Conservation (phyloP, 495 filamentous ascomycete species). For the Penicillium bovifimosum region DNA sequence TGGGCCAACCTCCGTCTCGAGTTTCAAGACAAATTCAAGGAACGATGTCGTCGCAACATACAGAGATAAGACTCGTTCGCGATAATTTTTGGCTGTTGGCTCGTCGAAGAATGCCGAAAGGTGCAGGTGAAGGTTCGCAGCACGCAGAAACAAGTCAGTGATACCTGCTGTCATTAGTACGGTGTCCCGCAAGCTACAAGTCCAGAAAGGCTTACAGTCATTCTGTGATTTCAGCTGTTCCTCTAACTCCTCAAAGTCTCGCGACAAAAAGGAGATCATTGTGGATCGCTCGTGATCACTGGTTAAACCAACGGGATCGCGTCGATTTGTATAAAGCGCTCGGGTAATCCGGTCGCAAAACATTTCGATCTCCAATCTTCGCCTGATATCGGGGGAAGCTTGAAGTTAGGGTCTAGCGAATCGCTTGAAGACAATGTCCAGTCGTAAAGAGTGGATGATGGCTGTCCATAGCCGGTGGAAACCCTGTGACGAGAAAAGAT, state of each 20-base stretch:
- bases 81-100: constrained; percentile 64
- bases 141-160: constrained; percentile 67
- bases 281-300: constrained; percentile 64
- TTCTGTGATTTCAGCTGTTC: constrained; percentile 37
- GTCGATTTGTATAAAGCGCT: constrained; percentile 74
- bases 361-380: constrained; percentile 69
- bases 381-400: constrained; percentile 61
- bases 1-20: constrained; percentile 44
- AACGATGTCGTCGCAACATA: constrained; percentile 72
- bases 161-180: constrained; percentile 46
- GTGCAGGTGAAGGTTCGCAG: constrained; percentile 75
- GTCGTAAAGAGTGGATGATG: constrained; percentile 81
- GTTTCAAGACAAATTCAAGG: constrained; percentile 64
- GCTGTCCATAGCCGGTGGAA: constrained; percentile 86
- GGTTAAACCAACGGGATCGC: constrained; percentile 67
- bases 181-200: background rate
- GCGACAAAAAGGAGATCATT: constrained; percentile 52
- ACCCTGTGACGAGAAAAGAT: constrained; percentile 43
- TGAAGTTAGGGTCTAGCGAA: constrained; percentile 58
- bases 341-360: constrained; percentile 85
- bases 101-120: constrained; percentile 88
- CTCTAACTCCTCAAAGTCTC: constrained; percentile 51
- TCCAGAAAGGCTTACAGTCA: constrained; percentile 31
- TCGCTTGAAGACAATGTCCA: constrained; percentile 69
- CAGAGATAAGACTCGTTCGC: constrained; percentile 68